These are phyloP conservation scores for Exophiala mesophila DNA, from an alignment of 2,329 filamentous ascomycete species.

Conservation along the genomic window DNA sequence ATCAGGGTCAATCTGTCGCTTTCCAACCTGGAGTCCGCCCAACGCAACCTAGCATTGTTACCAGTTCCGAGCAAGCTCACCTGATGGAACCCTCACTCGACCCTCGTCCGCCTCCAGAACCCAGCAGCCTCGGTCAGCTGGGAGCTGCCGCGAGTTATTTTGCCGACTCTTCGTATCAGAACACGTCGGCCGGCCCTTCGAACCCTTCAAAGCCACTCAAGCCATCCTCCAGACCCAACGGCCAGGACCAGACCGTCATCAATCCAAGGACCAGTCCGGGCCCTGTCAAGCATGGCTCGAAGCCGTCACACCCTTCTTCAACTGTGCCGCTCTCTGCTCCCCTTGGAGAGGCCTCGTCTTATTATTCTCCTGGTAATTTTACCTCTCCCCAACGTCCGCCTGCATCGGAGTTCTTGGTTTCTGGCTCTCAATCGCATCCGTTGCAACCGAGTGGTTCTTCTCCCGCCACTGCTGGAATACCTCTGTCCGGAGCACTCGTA, in stretches of 20 bases:
- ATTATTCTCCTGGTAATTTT: slow-evolving; percentile 14
- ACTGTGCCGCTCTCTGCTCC: background rate
- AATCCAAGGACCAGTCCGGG: slow-evolving; percentile 26
- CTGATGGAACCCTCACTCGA: slow-evolving; percentile 49
- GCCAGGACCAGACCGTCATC: slow-evolving; percentile 23
- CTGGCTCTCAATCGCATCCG: slow-evolving; percentile 24
- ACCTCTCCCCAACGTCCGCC: slow-evolving; percentile 18
- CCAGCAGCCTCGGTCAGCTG: slow-evolving; percentile 45
- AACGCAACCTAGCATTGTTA: slow-evolving; percentile 48
- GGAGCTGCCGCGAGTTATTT: slow-evolving; percentile 58
- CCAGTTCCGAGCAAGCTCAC: slow-evolving; percentile 51
- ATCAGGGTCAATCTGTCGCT: slow-evolving; percentile 56
- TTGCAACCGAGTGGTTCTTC: slow-evolving; percentile 7
- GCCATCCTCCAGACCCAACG: slow-evolving; percentile 4
- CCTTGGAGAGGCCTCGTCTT: slow-evolving; percentile 8
- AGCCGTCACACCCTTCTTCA: background rate
- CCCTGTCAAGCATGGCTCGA: slow-evolving; percentile 1
- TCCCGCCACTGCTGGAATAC: slow-evolving; percentile 26
- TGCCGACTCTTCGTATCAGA: slow-evolving; percentile 26
- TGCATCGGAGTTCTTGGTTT: slow-evolving; percentile 21
- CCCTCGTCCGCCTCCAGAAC: slow-evolving; percentile 54
- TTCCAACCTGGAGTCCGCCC: slow-evolving; percentile 57
- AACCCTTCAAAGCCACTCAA: too few species aligned
- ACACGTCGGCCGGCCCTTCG: slow-evolving; percentile 34
- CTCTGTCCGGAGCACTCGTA: slow-evolving; percentile 32